phyloP scores from a whole-genome alignment of 2,329 filamentous ascomycete genomes.

The Cladosporium cucumerinum region DNA sequence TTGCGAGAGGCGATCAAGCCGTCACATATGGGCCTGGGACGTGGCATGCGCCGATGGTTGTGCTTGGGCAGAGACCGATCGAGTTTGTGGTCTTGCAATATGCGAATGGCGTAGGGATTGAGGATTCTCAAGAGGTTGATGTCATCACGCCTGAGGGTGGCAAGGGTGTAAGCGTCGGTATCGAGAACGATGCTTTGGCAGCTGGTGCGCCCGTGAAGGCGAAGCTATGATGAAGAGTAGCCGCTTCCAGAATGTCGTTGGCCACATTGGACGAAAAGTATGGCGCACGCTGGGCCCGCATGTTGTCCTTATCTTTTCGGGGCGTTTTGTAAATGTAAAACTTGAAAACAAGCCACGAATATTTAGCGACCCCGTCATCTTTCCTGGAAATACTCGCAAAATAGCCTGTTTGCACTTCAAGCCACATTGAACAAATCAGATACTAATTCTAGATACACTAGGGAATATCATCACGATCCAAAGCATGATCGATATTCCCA shows the following conservation, averaged over 20 bases:
- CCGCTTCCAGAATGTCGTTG: not conserved
- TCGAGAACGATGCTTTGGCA: conserved; percentile 22
- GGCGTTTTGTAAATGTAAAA: not conserved
- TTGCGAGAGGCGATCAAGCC: conserved; percentile 73
- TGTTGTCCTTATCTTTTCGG: not conserved
- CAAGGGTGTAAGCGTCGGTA: conserved; percentile 28
- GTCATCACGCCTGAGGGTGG: conserved; percentile 35
- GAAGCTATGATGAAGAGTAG: conserved; percentile 20
- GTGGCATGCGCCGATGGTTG: conserved; percentile 97
- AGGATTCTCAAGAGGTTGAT: conserved; percentile 83
- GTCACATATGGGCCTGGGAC: conserved; percentile 90
- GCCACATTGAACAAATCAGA: not conserved
- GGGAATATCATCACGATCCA: not conserved
- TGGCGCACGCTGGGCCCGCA: not conserved
- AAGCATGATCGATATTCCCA: not conserved
- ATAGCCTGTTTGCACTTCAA: not conserved
- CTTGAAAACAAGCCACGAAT: not conserved
- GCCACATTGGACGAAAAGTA: not conserved
- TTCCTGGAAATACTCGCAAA: not conserved
- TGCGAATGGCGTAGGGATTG: conserved; percentile 72
- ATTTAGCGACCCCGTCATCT: not conserved
- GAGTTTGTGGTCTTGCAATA: conserved; percentile 91
- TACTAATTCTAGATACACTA: not conserved
- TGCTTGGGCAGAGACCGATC: conserved; percentile 65
- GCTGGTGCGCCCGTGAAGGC: conserved; percentile 20